These are phyloP conservation scores for Talaromyces liani DNA, from an alignment of 495 filamentous ascomycete genomes.

Conservation along the genomic window DNA sequence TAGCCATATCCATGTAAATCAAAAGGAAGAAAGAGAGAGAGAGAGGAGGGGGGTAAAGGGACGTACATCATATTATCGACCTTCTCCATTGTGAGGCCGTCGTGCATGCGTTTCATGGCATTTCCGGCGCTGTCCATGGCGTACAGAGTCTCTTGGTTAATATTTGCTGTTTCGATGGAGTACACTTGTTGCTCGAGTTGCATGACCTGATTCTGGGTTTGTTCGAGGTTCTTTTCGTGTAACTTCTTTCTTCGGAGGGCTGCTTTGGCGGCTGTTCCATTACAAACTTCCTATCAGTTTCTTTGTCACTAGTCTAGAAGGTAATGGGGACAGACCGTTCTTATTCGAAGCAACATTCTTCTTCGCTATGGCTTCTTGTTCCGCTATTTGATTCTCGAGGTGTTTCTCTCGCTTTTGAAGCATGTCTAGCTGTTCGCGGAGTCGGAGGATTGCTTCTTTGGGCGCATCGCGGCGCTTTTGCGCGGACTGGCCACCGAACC, in stretches of 20 bases:
- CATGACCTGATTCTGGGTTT: conserved; percentile 80
- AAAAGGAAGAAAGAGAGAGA: background rate
- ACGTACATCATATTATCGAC: conserved; percentile 88
- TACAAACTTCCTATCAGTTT: background rate
- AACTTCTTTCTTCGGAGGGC: conserved; percentile 94
- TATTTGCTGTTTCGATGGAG: conserved; percentile 94
- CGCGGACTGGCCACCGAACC: conserved; percentile 73
- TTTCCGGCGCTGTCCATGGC: conserved; percentile 86
- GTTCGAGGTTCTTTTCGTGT: conserved; percentile 82
- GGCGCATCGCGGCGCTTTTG: conserved; percentile 86
- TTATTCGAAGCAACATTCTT: conserved; percentile 90
- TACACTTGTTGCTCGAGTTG: conserved; percentile 95
- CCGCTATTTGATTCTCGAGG: conserved; percentile 80
- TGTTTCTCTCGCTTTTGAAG: conserved; percentile 94
- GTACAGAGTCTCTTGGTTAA: conserved; percentile 91
- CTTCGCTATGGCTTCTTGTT: conserved; percentile 86
- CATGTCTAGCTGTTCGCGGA: conserved; percentile 91
- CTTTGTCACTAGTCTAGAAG: background rate
- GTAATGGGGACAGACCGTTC: conserved; percentile 54
- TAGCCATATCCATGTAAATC: background rate
- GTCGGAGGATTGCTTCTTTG: conserved; percentile 89
- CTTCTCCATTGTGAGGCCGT: conserved; percentile 80
- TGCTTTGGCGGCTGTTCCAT: conserved; percentile 65
- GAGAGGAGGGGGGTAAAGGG: conserved; percentile 25
- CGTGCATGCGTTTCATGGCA: conserved; percentile 90